These are phyloP conservation scores for Venturiaceae sp. DNA, from an alignment of 2,329 filamentous ascomycete species.

Conservation along the genomic window DNA sequence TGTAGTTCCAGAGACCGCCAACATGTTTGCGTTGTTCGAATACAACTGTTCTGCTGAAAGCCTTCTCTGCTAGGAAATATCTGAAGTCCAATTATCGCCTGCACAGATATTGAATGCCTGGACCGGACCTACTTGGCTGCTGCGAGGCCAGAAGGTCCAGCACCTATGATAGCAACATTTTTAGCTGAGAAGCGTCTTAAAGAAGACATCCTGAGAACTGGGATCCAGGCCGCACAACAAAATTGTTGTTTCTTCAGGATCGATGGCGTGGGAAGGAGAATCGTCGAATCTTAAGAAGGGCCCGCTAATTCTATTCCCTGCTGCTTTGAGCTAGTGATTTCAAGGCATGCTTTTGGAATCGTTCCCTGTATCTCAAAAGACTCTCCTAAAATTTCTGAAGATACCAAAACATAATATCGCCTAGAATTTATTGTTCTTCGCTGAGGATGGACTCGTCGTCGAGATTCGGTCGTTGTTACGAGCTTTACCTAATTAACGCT, in stretches of 20 bases:
- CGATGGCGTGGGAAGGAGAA: not conserved
- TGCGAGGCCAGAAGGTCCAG: slow-evolving; percentile 68
- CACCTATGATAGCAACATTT: slow-evolving; percentile 69
- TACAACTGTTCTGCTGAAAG: slow-evolving; percentile 60
- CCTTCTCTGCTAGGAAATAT: slow-evolving; percentile 63
- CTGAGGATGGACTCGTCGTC: no score
- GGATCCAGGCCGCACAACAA: no score
- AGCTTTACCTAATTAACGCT: no score
- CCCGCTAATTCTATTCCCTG: not conserved
- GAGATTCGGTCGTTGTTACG: no score
- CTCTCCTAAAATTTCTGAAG: no score
- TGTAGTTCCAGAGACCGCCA: slow-evolving; percentile 85
- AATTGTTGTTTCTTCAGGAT: not conserved
- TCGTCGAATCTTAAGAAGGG: not conserved
- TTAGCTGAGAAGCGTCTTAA: slow-evolving; percentile 37
- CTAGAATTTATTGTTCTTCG: no score
- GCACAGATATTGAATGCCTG: not conserved
- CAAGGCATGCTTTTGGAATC: not conserved
- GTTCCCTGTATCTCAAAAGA: not conserved
- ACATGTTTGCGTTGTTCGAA: slow-evolving; percentile 72
- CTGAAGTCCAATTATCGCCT: slow-evolving; percentile 21
- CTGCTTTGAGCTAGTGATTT: no score
- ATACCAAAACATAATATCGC: no score
- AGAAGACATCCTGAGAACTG: slow-evolving; percentile 20
- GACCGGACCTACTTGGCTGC: slow-evolving; percentile 51